These are phyloP conservation scores for Mycena maculata DNA, from an alignment of 768 basidiomycete species.

Conservation along the genomic window DNA sequence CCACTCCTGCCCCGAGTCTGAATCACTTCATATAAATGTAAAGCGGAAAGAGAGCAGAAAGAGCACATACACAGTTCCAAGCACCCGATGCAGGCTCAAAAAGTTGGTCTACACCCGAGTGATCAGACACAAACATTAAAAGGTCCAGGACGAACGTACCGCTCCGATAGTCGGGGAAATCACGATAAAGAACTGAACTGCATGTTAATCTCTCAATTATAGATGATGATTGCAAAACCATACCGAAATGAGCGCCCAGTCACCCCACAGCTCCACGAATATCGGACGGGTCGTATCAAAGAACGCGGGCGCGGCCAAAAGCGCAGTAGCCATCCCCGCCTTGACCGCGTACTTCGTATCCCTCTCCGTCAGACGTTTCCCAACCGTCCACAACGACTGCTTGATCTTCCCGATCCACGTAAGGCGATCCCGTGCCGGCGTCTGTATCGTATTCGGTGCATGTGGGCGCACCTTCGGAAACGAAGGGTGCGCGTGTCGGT, in stretches of 20 bases:
- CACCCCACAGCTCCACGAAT: conserved; percentile 87
- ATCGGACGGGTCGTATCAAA: conserved; percentile 79
- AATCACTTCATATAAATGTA: conserved; percentile 26
- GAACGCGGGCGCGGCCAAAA: conserved; percentile 91
- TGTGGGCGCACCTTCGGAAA: conserved; percentile 89
- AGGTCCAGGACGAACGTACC: conserved; percentile 50
- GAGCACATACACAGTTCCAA: conserved; percentile 81
- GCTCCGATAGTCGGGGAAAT: conserved; percentile 91
- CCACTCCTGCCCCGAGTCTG: conserved; percentile 84
- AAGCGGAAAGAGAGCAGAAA: conserved; percentile 4
- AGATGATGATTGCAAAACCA: conserved; percentile 39
- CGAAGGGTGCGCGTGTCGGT: conserved; percentile 63
- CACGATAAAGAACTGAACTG: conserved; percentile 82
- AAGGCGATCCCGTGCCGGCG: conserved; percentile 73
- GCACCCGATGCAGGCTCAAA: conserved; percentile 82
- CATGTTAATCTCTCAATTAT: conserved; percentile 16
- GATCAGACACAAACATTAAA: conserved; percentile 17
- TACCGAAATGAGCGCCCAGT: conserved; percentile 96
- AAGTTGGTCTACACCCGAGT: conserved; percentile 77
- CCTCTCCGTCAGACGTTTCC: conserved; percentile 71
- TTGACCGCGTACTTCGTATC: conserved; percentile 92
- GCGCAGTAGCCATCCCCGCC: conserved; percentile 82
- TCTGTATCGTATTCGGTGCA: conserved; percentile 88
- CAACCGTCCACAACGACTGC: conserved; percentile 79
- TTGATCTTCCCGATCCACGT: conserved; percentile 70